These are phyloP conservation scores for Quercus alba DNA, from an alignment of 306 rosid genomes.

Conservation along the genomic window DNA sequence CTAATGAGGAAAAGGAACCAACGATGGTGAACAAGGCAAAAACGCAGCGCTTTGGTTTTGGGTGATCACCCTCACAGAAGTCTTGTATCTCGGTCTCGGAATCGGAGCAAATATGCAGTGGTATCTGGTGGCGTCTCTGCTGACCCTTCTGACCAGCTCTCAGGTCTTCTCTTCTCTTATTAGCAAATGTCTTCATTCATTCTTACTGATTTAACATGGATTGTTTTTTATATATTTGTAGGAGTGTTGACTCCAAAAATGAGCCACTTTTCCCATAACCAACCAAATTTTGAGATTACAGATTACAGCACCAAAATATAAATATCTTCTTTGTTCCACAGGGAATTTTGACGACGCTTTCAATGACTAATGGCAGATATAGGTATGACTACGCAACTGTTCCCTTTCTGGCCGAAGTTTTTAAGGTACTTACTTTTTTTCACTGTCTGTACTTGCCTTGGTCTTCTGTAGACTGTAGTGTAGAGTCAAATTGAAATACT, in stretches of 20 bases:
- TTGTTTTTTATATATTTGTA: too few species aligned
- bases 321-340: constrained; percentile 12
- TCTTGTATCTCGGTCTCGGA: too few species aligned
- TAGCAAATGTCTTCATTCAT: not conserved
- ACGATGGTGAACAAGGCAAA: too few species aligned
- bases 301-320: not conserved
- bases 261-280: too few species aligned
- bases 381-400: constrained; percentile 86
- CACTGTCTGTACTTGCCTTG: not conserved
- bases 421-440: constrained; percentile 44
- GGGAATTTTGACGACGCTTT: constrained; percentile 87
- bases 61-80: too few species aligned
- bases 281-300: too few species aligned
- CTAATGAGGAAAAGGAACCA: too few species aligned
- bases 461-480: too few species aligned
- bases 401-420: constrained; percentile 87
- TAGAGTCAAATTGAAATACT: too few species aligned
- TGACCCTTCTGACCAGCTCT: constrained; percentile 62
- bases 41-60: too few species aligned
- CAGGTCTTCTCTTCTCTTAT: constrained; percentile 34
- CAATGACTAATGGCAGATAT: constrained; percentile 70
- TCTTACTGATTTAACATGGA: too few species aligned
- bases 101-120: constrained; percentile 45
- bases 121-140: constrained; percentile 56
- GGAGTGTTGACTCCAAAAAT: too few species aligned